A percentile compares a stretch with the other conserved stretches of the same genome.
Conservation (phyloP, 495 filamentous ascomycete species). For the Penicillium tannophilum region DNA sequence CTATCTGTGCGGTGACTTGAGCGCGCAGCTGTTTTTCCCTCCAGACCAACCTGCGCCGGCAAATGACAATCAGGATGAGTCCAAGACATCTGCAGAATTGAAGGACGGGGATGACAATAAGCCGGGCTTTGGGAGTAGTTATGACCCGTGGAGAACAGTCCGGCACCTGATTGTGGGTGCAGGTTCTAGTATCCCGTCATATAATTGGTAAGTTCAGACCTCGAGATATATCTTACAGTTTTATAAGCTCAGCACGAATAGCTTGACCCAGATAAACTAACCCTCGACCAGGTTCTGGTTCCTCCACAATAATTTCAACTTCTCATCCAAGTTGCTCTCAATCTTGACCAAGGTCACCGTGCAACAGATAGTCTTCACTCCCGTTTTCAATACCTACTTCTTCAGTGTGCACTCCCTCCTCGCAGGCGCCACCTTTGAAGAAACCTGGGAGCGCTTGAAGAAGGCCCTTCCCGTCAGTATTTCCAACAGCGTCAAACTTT, state of each 20-base stretch:
- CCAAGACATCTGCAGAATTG: conserved; percentile 5
- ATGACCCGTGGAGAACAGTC: conserved; percentile 69
- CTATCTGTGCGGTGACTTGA: conserved; percentile 78
- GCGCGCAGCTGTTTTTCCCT: conserved; percentile 66
- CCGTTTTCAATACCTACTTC: conserved; percentile 89
- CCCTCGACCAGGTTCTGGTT: conserved; percentile 68
- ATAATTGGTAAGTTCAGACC: conserved; percentile 62
- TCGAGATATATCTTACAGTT: not conserved
- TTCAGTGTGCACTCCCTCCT: conserved; percentile 79
- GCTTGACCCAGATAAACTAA: not conserved
- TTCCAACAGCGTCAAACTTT: conserved; percentile 81
- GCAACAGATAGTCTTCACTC: conserved; percentile 82
- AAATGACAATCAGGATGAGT: conserved; percentile 4
- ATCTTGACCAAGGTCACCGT: conserved; percentile 75
- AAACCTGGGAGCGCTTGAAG: conserved; percentile 69
- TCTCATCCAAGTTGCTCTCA: conserved; percentile 66
- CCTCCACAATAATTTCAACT: conserved; percentile 80
- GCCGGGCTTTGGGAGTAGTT: conserved; percentile 50
- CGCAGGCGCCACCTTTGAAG: conserved; percentile 56
- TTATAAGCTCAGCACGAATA: not conserved
- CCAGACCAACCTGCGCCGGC: conserved; percentile 25
- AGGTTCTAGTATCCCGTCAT: conserved; percentile 72
- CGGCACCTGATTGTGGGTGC: conserved; percentile 74
- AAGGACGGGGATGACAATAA: conserved; percentile 14
- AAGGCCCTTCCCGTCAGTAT: conserved; percentile 76